phyloP scores from a whole-genome alignment of 345 rosid genomes.

The Aquilaria sinensis region DNA sequence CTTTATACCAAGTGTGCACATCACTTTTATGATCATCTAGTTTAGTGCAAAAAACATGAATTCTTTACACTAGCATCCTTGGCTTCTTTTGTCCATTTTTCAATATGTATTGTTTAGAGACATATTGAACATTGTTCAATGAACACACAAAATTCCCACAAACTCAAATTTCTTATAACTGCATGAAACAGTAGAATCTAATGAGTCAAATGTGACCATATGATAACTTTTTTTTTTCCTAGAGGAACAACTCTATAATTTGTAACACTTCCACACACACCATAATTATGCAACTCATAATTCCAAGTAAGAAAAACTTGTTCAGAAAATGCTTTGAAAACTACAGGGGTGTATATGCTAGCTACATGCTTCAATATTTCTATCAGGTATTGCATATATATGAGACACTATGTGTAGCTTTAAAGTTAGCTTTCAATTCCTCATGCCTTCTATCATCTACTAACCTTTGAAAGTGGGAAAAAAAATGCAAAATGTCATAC shows the following conservation, averaged over 20 bases:
- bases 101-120: constrained; percentile 23
- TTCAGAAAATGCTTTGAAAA: constrained; percentile 24
- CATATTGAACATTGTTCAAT: constrained; percentile 20
- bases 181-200: constrained; percentile 18
- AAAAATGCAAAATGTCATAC: constrained; percentile 20
- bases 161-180: constrained; percentile 31
- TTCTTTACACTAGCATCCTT: not conserved
- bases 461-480: constrained; percentile 22
- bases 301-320: constrained; percentile 25
- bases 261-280: constrained; percentile 10
- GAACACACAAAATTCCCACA: constrained; percentile 29
- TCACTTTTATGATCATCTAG: too few species aligned
- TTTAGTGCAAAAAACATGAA: too few species aligned
- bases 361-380: constrained; percentile 27
- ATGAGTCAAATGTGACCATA: constrained; percentile 13
- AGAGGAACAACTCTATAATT: constrained; percentile 24
- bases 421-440: constrained; percentile 29
- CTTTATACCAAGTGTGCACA: too few species aligned
- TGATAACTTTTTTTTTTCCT: constrained; percentile 16
- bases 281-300: constrained; percentile 20
- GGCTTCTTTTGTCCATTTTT: constrained; percentile 32
- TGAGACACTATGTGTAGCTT: constrained; percentile 15
- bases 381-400: constrained; percentile 19
- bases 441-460: constrained; percentile 28
- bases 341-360: constrained; percentile 23